Evolutionary conservation across 306 rosid genomes (phyloP), one percentile per base, ranked within the genome.

Genomic region (Acacia acuminata): DNA sequence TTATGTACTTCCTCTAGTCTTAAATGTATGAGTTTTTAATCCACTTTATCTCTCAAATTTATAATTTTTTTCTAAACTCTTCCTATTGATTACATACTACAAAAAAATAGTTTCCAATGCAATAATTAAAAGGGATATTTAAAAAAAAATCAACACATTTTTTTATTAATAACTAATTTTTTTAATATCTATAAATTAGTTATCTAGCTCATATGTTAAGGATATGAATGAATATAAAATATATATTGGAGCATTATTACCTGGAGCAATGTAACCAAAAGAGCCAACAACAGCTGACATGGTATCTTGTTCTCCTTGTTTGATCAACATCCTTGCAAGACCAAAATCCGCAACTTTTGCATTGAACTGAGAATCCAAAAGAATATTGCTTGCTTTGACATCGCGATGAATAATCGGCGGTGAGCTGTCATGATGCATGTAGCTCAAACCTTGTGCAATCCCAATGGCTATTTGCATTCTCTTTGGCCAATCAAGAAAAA

Each of bases 201-300:
- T 53, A 53, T 53, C 3, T 19, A 2, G 10, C 7, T 53, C 3
- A 19, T 53, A 19, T 8, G 7, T 16, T 50, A 9, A 44, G 2
- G 48, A 44, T 2, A 10, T 10, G 3, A 50, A 50, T 4, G 2
- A 16, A 1, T 3, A 50, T 3, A 47, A 13, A 12, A 14, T 3
- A 4, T 19, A 22, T 58, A 38, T 22, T 45, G 25, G 42, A 17
- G 20, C 51, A 27, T 27, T 27, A 69, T 47, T 68, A 96, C 98
- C 98, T 84, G 99, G 99, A 78, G 99, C 99, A 78, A 96, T 86
- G 86, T 96, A 96, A 83, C 99, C 99, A 40, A 96, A 79, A 24
- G 99, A 90, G 22, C 99, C 99, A n/a, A 87, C 92, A 14, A 93
- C 92, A 36, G 88, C 61, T 13, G 99, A 96, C 94, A 91, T 82